Conservation (phyloP, 129 eudicot genomes). For the Escallonia herrerae region DNA sequence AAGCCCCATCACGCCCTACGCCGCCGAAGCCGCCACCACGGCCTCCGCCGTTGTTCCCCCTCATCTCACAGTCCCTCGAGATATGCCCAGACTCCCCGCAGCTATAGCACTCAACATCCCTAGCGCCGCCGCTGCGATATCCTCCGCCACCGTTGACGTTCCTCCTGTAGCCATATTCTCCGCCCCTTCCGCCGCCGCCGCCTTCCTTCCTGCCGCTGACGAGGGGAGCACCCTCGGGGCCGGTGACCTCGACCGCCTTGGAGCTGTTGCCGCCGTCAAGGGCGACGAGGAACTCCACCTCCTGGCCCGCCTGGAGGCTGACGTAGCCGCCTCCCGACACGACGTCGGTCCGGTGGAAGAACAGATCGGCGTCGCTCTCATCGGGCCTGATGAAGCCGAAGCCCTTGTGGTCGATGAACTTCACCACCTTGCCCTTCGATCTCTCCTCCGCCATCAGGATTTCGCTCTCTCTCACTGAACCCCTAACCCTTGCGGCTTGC, state of each 20-base stretch:
- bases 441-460: constrained; percentile 57
- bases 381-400: constrained; percentile 77
- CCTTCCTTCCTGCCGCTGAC: constrained; percentile 8
- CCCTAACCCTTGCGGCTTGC: too few species aligned
- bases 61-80: constrained; percentile 42
- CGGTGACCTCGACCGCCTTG: constrained; percentile 55
- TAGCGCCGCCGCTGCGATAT: constrained; percentile 6
- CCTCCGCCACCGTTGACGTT: not conserved
- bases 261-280: constrained; percentile 23
- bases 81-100: constrained; percentile 58
- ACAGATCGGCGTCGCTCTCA: constrained; percentile 69
- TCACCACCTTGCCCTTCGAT: constrained; percentile 51
- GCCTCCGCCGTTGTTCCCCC: constrained; percentile 10
- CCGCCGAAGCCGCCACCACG: constrained; percentile 33
- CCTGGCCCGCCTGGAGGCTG: constrained; percentile 43
- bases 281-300: constrained; percentile 49
- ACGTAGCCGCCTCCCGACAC: constrained; percentile 71
- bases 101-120: constrained; percentile 43
- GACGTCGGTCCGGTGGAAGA: constrained; percentile 75
- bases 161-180: not conserved
- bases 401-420: constrained; percentile 52
- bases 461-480: not conserved
- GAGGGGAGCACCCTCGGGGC: constrained; percentile 27
- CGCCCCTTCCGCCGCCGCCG: constrained; percentile 38
- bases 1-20: constrained; percentile 26